Percentiles rank a stretch among this genome's conserved stretches.
Conservation (phyloP, 164 flowering plant species). For the Hamamelis virginiana region DNA sequence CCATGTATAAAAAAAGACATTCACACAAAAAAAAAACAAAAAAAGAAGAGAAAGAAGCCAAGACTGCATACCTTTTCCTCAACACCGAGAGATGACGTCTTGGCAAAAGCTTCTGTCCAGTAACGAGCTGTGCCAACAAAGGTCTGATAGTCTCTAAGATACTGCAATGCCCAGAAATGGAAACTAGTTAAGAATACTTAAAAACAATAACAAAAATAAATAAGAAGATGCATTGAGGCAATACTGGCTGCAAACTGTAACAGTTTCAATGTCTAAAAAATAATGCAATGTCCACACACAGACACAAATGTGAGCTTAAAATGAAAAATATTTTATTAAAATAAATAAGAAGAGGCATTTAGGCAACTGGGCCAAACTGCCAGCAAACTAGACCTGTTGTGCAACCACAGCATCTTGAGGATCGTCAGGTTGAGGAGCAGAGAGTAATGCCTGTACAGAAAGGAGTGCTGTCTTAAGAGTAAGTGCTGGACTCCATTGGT, state of each 20-base stretch:
- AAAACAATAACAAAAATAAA: no score
- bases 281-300: slow-evolving; percentile 42
- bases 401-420: slow-evolving; percentile 99
- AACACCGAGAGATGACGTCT: slow-evolving; percentile 60
- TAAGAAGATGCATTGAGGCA: no score
- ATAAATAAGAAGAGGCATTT: neutral
- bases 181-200: neutral
- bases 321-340: neutral
- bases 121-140: slow-evolving; percentile 90
- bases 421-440: slow-evolving; percentile 93
- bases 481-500: slow-evolving; percentile 99
- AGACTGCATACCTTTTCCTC: slow-evolving; percentile 75
- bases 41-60: no score
- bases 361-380: neutral
- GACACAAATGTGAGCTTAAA: neutral
- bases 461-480: slow-evolving; percentile 94
- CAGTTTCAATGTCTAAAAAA: slow-evolving; percentile 35
- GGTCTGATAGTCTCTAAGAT: slow-evolving; percentile 74
- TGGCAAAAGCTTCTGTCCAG: slow-evolving; percentile 98
- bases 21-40: neutral
- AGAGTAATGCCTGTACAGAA: slow-evolving; percentile 91
- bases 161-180: slow-evolving; percentile 41
- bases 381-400: slow-evolving; percentile 61
- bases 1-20: no score
- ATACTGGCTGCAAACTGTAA: no score